Evolutionary conservation across 257 asterid genomes (phyloP).

Genomic region (Ligustrum vulgare): DNA sequence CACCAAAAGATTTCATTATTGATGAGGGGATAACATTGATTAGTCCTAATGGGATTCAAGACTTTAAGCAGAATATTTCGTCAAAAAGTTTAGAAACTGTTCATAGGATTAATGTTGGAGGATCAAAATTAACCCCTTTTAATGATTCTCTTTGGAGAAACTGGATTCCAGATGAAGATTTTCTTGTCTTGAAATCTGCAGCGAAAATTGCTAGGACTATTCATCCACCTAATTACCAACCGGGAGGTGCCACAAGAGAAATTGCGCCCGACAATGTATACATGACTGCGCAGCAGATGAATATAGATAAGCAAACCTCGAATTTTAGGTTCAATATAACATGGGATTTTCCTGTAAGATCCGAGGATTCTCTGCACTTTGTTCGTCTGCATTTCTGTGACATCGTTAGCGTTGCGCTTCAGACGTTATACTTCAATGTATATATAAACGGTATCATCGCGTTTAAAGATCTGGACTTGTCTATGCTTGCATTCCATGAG

Average conservation of each 20-base stretch:
- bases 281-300: slow-evolving; percentile 81
- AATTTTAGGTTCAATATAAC: slow-evolving; percentile 53
- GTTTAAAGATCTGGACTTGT: slow-evolving; percentile 64
- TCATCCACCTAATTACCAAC: slow-evolving; percentile 56
- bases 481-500: slow-evolving; percentile 49
- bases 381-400: slow-evolving; percentile 82
- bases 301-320: slow-evolving; percentile 40
- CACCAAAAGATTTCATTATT: slow-evolving; percentile 62
- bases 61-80: slow-evolving; percentile 61
- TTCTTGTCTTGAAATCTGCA: slow-evolving; percentile 64
- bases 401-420: slow-evolving; percentile 59
- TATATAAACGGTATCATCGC: slow-evolving; percentile 58
- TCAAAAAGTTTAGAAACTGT: slow-evolving; percentile 59
- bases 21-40: slow-evolving; percentile 52
- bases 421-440: slow-evolving; percentile 57
- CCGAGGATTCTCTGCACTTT: slow-evolving; percentile 34
- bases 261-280: slow-evolving; percentile 74
- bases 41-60: slow-evolving; percentile 48
- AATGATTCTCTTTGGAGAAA: slow-evolving; percentile 82
- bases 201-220: slow-evolving; percentile 51
- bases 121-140: slow-evolving; percentile 59
- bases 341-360: slow-evolving; percentile 64
- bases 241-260: slow-evolving; percentile 69
- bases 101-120: slow-evolving; percentile 85
- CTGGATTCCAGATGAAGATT: slow-evolving; percentile 75